phyloP scores from a whole-genome alignment of 2,329 filamentous ascomycete genomes.

The Pseudogymnoascus sp. region DNA sequence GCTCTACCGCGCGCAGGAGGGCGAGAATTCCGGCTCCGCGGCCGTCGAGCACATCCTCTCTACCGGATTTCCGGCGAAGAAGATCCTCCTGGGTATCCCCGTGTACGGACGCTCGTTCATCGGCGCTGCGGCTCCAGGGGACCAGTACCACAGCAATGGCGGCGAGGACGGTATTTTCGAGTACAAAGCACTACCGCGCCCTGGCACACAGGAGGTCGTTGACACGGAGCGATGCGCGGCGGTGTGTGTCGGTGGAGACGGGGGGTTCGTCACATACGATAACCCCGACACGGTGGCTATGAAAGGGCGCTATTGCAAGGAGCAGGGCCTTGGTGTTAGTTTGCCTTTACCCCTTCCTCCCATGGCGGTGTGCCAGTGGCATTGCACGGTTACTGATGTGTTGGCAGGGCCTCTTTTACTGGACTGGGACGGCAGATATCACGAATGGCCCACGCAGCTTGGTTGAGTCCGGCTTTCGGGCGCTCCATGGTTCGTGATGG shows the following conservation, averaged over 20 bases:
- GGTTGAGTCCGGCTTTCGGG: slow-evolving; percentile 51
- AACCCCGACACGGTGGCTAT: slow-evolving; percentile 67
- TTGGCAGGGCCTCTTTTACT: slow-evolving; percentile 69
- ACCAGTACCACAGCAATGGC: slow-evolving; percentile 46
- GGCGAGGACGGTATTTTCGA: slow-evolving; percentile 67
- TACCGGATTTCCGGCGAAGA: slow-evolving; percentile 59
- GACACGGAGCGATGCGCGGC: slow-evolving; percentile 63
- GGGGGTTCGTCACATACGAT: slow-evolving; percentile 74
- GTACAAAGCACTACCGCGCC: slow-evolving; percentile 60
- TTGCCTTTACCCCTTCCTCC: neutral
- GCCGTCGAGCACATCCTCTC: slow-evolving; percentile 58
- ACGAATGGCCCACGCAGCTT: slow-evolving; percentile 50
- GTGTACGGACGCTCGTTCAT: slow-evolving; percentile 70
- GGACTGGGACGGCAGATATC: slow-evolving; percentile 68
- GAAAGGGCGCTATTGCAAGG: slow-evolving; percentile 67
- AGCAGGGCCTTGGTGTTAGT: slow-evolving; percentile 57
- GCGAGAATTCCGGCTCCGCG: slow-evolving; percentile 58
- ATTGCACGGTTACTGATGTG: slow-evolving; percentile 11
- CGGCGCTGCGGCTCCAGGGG: slow-evolving; percentile 55
- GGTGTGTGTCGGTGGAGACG: slow-evolving; percentile 64
- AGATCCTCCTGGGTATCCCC: slow-evolving; percentile 69
- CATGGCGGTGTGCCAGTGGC: slow-evolving; percentile 2
- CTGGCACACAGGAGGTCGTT: slow-evolving; percentile 55
- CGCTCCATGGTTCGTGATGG: slow-evolving; percentile 37
- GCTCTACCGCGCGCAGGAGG: slow-evolving; percentile 55